A percentile compares a stretch with the other conserved stretches of the same genome.
phyloP scores from a whole-genome alignment of 495 filamentous ascomycete genomes.

The Polyplosphaeria fusca region DNA sequence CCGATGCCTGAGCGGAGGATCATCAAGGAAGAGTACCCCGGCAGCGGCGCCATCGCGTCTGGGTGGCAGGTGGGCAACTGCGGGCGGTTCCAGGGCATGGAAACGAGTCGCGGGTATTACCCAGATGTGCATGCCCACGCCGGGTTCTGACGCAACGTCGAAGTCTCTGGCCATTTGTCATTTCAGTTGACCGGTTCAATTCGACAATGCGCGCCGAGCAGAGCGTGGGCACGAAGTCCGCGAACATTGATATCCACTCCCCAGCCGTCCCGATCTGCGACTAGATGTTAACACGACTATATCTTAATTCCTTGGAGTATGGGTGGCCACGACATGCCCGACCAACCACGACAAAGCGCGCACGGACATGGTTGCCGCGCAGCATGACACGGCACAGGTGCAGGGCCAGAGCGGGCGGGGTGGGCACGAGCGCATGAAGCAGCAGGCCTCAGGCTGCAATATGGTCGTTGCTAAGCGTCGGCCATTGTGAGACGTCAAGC shows the following conservation, averaged over 20 bases:
- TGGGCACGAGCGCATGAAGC: constrained; percentile 18
- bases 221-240: too few species aligned
- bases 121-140: constrained; percentile 32
- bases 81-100: constrained; percentile 38
- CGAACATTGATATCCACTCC: background rate
- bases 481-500: too few species aligned
- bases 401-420: constrained; percentile 23
- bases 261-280: constrained; percentile 5
- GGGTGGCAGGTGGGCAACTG: constrained; percentile 34
- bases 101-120: constrained; percentile 38
- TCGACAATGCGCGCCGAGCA: constrained; percentile 4
- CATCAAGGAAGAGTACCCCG: constrained; percentile 39
- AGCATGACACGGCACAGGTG: constrained; percentile 23
- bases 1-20: constrained; percentile 28
- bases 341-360: constrained; percentile 23
- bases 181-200: constrained; percentile 14
- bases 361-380: constrained; percentile 18
- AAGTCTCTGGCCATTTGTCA: constrained; percentile 14
- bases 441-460: too few species aligned
- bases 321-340: background rate
- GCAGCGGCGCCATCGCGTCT: constrained; percentile 21
- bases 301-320: constrained; percentile 26
- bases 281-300: constrained; percentile 16
- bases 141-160: constrained; percentile 15
- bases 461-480: too few species aligned